Evolutionary conservation across 2,329 filamentous ascomycete species (phyloP).

Genomic region (Penicillium sp.): DNA sequence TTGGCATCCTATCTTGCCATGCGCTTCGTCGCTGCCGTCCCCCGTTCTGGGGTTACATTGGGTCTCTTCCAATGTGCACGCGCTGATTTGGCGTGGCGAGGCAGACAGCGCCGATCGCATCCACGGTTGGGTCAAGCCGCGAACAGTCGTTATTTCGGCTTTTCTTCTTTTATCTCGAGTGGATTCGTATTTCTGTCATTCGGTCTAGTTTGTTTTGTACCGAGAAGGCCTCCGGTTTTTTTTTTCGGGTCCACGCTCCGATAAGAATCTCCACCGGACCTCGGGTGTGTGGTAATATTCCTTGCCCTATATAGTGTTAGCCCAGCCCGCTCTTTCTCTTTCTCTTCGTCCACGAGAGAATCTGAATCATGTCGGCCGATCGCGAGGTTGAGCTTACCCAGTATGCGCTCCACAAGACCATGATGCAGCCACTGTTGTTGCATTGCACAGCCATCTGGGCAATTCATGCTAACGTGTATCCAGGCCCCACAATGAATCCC

Average conservation of each 20-base stretch:
- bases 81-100: slow-evolving; percentile 8
- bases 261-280: slow-evolving; percentile 57
- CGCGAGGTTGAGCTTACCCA: slow-evolving; percentile 28
- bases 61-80: slow-evolving; percentile 1
- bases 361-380: slow-evolving; percentile 24
- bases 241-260: slow-evolving; percentile 37
- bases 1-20: background rate
- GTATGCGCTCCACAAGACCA: slow-evolving; percentile 18
- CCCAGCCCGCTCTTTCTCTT: slow-evolving; percentile 11
- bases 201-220: slow-evolving; percentile 3
- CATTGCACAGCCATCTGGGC: background rate
- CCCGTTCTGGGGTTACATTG: slow-evolving; percentile 31
- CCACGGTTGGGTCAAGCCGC: slow-evolving; percentile 17
- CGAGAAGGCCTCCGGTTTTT: background rate
- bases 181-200: background rate
- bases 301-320: slow-evolving; percentile 25
- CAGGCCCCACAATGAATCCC: slow-evolving; percentile 20
- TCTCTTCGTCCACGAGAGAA: slow-evolving; percentile 3
- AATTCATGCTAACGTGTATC: slow-evolving; percentile 2
- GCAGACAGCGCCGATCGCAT: slow-evolving; percentile 21
- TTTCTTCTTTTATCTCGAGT: slow-evolving; percentile 1
- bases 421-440: background rate
- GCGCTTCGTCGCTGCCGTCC: slow-evolving; percentile 9
- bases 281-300: slow-evolving; percentile 20
- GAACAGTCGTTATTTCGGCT: slow-evolving; percentile 14